Conservation (phyloP, 805 yeast species). For the Cyberlindnera suaveolens region DNA sequence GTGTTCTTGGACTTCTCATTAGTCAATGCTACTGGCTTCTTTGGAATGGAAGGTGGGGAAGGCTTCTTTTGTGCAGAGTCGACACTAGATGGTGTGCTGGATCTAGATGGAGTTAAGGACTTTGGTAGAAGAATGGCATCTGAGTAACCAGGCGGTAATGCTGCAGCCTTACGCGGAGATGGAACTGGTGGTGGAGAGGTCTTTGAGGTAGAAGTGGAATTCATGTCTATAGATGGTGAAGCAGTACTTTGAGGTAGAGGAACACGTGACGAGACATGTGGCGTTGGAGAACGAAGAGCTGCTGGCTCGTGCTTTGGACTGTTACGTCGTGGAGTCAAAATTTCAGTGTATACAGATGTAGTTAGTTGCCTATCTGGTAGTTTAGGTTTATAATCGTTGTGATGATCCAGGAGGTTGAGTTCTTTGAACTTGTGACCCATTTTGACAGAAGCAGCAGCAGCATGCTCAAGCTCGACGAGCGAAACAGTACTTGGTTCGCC, state of each 20-base stretch:
- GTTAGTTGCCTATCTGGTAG: constrained; percentile 13
- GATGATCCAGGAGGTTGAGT: constrained; percentile 20
- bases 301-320: constrained; percentile 7
- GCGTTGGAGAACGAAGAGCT: too few relatives aligned
- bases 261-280: constrained; percentile 4
- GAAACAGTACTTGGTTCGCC: constrained; percentile 21
- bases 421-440: not conserved
- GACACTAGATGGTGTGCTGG: constrained; percentile 10
- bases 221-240: constrained; percentile 1
- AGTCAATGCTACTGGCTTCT: constrained; percentile 18
- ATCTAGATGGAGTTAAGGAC: constrained; percentile 20
- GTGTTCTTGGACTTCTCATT: constrained; percentile 11
- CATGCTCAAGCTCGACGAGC: constrained; percentile 15
- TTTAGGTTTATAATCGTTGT: constrained; percentile 13
- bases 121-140: constrained; percentile 29
- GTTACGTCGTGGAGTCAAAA: constrained; percentile 17
- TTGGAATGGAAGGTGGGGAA: constrained; percentile 14
- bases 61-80: constrained; percentile 15
- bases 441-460: not conserved
- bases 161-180: constrained; percentile 24
- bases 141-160: constrained; percentile 32
- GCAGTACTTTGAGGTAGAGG: constrained; percentile 14
- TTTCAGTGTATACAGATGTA: constrained; percentile 8
- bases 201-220: constrained; percentile 1
- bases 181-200: constrained; percentile 27